A percentile compares a stretch with the other conserved stretches of the same genome.
Evolutionary conservation across 2,329 filamentous ascomycete genomes (phyloP).

Genomic region (Elsinoe batatas): DNA sequence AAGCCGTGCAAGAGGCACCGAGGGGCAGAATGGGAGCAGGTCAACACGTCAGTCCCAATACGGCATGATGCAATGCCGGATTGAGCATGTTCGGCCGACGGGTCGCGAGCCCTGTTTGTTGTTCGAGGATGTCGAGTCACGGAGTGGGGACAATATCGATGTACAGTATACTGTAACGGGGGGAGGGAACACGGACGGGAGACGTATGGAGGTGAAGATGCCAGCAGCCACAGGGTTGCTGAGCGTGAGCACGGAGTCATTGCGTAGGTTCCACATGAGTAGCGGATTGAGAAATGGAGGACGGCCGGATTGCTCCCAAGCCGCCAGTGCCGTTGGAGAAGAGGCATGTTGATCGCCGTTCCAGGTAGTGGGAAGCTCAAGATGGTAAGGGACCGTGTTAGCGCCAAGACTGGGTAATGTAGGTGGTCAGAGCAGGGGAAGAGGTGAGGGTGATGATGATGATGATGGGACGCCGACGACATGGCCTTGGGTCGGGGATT

Average conservation of each 20-base stretch:
- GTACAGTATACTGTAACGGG: neutral
- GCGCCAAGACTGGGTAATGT: conserved; percentile 6
- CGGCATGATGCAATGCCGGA: conserved; percentile 6
- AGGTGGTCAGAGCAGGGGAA: conserved; percentile 4
- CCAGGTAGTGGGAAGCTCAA: conserved; percentile 6
- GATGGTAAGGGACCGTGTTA: conserved; percentile 1
- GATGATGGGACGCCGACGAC: neutral
- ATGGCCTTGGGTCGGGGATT: conserved; percentile 8
- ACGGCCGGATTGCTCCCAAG: neutral
- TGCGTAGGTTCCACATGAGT: neutral
- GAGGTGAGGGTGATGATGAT: neutral
- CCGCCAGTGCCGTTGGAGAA: neutral
- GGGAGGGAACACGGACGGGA: conserved; percentile 1
- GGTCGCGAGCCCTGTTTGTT: conserved; percentile 1
- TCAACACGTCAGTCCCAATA: neutral
- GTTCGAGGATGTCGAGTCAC: neutral
- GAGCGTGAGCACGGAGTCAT: neutral
- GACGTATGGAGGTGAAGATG: neutral
- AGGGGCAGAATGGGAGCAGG: neutral
- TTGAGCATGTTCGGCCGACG: neutral
- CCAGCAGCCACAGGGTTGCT: conserved; percentile 4
- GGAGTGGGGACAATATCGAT: conserved; percentile 5
- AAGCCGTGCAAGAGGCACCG: neutral
- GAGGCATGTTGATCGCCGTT: conserved; percentile 9
- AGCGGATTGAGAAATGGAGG: neutral